Evolutionary conservation across 768 basidiomycete genomes (phyloP), one percentile per base, ranked within the genome.

Genomic region (Pleurotus ostreatus): DNA sequence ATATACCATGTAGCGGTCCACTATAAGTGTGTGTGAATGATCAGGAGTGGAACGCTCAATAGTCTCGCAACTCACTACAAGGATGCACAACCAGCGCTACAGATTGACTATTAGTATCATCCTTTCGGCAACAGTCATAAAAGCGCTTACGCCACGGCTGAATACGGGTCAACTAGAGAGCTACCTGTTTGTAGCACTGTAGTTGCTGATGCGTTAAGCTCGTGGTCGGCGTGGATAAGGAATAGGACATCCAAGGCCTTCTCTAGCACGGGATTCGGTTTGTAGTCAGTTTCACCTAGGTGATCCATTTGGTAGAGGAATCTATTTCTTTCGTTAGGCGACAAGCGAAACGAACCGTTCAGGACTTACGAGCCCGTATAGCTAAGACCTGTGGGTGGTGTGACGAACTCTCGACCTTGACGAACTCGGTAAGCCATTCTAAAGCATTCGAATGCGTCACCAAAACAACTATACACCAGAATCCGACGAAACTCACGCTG

Each of bases 371-470:
- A 88, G 68, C 85, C 92, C 3, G 92, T 83, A 62, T 94, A 94
- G 64, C 85, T 88, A 51, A 94, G 77, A 0, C 89, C 89, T 0
- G 84, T 83, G 5, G 92, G 92, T 3, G 94, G 92, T 0, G 78
- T 81, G 15, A 94, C 91, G 64, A 96, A 95, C 48, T 89, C 84
- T 57, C 94, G 81, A 37, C 94, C 94, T 74, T 93, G 92, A 40
- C 94, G 87, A 34, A 95, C 82, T 26, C 94, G 91, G 69, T 94
- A 96, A 0, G 94, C 93, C 92, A 95, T 94, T 2, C 88, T 89
- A 25, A 5, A 25, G 23, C 23, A 63, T 16, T 34, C 56, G 8
- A 47, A 51, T 25, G 18, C 23, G 11, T 46, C 38, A 39, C 57
- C 34, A 57, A 38, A 56, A 45, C 4, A 7, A 37, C 16, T 38